A percentile compares a stretch with the other conserved stretches of the same genome.
Conservation (phyloP, 805 yeast species). For the Phaffomyces opuntiae region DNA sequence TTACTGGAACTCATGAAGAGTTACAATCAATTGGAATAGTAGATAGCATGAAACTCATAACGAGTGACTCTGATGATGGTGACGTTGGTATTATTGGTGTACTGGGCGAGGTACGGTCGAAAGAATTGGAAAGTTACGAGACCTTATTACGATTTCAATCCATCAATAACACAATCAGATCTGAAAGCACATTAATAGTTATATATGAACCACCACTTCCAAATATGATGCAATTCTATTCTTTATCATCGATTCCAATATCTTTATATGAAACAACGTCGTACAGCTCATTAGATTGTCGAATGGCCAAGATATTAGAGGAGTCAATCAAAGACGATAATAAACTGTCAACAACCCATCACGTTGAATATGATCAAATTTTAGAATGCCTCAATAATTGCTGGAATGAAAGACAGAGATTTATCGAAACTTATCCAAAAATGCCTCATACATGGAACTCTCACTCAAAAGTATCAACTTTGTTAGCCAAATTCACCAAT, state of each 20-base stretch:
- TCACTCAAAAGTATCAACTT: neutral
- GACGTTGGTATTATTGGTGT: neutral
- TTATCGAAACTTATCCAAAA: slow-evolving; percentile 9
- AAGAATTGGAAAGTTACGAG: neutral
- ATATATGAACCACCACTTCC: slow-evolving; percentile 69
- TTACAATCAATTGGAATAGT: neutral
- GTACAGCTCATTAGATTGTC: neutral
- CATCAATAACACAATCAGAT: slow-evolving; percentile 1
- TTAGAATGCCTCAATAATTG: slow-evolving; percentile 16
- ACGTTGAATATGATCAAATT: neutral
- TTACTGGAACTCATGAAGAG: neutral
- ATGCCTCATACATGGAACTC: slow-evolving; percentile 13
- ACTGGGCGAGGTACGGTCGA: neutral
- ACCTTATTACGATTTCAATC: neutral
- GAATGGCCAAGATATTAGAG: neutral
- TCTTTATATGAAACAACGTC: slow-evolving; percentile 32
- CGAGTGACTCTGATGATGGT: neutral
- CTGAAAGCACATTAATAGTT: slow-evolving; percentile 28
- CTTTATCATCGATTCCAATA: slow-evolving; percentile 65
- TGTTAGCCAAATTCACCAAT: neutral
- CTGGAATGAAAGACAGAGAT: slow-evolving; percentile 11
- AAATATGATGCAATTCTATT: slow-evolving; percentile 65
- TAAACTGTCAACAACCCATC: too few species aligned
- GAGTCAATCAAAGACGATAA: neutral
- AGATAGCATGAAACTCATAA: neutral